These are phyloP conservation scores for Sarcodon sp. DNA, from an alignment of 768 basidiomycete species.

Conservation along the genomic window DNA sequence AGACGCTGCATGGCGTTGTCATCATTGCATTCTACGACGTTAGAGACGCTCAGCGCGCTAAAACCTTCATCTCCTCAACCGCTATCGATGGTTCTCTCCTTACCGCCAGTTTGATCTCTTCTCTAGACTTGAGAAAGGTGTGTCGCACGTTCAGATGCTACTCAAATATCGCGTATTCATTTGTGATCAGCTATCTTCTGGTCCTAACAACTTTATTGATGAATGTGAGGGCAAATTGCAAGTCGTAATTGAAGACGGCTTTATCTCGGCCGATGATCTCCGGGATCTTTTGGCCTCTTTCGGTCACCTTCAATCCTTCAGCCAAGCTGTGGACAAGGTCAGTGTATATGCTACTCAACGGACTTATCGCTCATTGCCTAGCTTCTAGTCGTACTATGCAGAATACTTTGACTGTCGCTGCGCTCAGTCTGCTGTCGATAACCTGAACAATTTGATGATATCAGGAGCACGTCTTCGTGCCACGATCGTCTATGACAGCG, in stretches of 20 bases:
- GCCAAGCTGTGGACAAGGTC: background rate
- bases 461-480: background rate
- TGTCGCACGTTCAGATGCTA: background rate
- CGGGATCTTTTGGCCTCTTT: conserved; percentile 16
- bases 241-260: conserved; percentile 26
- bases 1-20: conserved; percentile 36
- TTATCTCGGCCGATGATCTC: conserved; percentile 10
- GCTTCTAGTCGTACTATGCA: background rate
- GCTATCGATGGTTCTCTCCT: background rate
- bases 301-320: conserved; percentile 18
- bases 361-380: background rate
- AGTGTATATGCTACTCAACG: too few relatives aligned
- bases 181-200: background rate
- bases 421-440: background rate
- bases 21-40: conserved; percentile 51
- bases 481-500: background rate
- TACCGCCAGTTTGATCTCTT: background rate
- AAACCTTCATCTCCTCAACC: conserved; percentile 4
- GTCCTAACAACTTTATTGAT: background rate
- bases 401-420: background rate
- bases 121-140: background rate
- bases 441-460: background rate
- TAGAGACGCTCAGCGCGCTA: conserved; percentile 35
- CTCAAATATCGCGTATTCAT: background rate
- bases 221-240: background rate